Percentiles rank a stretch among this genome's conserved stretches.
These are phyloP conservation scores for Hypsizygus marmoreus DNA, from an alignment of 768 basidiomycete genomes.

Conservation along the genomic window DNA sequence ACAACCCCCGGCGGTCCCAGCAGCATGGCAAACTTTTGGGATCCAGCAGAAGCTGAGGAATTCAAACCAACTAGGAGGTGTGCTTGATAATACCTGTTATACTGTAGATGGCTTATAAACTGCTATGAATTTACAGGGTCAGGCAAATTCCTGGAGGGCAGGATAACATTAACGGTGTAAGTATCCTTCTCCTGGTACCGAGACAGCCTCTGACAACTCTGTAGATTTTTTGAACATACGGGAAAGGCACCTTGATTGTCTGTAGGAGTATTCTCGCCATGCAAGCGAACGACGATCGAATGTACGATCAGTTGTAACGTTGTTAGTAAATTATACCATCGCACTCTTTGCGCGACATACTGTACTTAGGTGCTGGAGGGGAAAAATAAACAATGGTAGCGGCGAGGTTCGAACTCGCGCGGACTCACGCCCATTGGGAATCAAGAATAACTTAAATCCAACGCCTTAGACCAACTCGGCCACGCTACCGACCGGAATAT, in stretches of 20 bases:
- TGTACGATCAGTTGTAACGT: too few relatives aligned
- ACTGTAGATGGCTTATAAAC: background rate
- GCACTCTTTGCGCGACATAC: background rate
- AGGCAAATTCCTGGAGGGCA: conserved; percentile 68
- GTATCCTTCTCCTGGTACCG: background rate
- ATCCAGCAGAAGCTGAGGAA: conserved; percentile 40
- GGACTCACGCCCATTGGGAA: conserved; percentile 83
- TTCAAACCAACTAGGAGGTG: conserved; percentile 76
- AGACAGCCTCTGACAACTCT: conserved; percentile 7
- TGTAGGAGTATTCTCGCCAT: too few relatives aligned
- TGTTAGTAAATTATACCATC: too few relatives aligned
- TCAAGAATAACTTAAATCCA: conserved; percentile 79
- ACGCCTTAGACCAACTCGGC: conserved; percentile 92
- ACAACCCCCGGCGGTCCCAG: conserved; percentile 47
- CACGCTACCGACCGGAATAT: conserved; percentile 51
- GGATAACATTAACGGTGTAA: conserved; percentile 55
- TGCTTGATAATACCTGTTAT: conserved; percentile 8
- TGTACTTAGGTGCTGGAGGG: background rate
- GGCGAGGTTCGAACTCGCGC: conserved; percentile 93
- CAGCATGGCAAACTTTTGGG: conserved; percentile 51
- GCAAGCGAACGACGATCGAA: too few relatives aligned
- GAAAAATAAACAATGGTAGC: conserved; percentile 52
- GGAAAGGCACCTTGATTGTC: too few relatives aligned
- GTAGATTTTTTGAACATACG: conserved; percentile 22
- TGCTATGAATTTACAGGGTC: conserved; percentile 54